phyloP scores from a whole-genome alignment of 2,329 filamentous ascomycete genomes.

The Incumbomyces delicatus region DNA sequence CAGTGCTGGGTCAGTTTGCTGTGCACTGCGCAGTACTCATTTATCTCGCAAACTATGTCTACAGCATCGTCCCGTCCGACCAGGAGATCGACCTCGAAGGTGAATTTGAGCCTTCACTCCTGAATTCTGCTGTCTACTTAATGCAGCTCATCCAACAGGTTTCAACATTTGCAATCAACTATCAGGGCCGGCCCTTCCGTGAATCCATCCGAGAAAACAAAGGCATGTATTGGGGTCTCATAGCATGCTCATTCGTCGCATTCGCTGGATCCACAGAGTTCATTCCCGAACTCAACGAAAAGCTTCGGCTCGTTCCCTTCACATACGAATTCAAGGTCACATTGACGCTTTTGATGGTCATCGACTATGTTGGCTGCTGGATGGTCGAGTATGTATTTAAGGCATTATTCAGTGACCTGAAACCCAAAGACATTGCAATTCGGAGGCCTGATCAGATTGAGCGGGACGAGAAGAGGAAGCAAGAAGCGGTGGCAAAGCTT shows the following conservation, averaged over 20 bases:
- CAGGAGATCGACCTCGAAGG: slow-evolving; percentile 78
- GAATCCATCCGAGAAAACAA: slow-evolving; percentile 92
- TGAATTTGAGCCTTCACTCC: slow-evolving; percentile 82
- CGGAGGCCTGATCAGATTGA: slow-evolving; percentile 77
- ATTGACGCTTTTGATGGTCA: slow-evolving; percentile 72
- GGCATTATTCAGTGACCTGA: slow-evolving; percentile 76
- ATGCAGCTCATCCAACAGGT: slow-evolving; percentile 98
- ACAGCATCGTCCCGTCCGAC: slow-evolving; percentile 63
- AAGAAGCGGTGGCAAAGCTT: slow-evolving; percentile 40
- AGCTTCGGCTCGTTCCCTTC: slow-evolving; percentile 87
- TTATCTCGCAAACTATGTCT: slow-evolving; percentile 84
- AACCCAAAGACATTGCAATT: slow-evolving; percentile 84
- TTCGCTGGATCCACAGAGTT: slow-evolving; percentile 95
- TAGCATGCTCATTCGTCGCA: slow-evolving; percentile 79
- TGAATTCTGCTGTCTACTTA: slow-evolving; percentile 95
- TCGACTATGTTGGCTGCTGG: slow-evolving; percentile 83
- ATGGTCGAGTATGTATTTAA: slow-evolving; percentile 81
- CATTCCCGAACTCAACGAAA: slow-evolving; percentile 86
- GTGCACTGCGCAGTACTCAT: slow-evolving; percentile 90
- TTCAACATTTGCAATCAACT: slow-evolving; percentile 98
- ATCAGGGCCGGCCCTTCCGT: slow-evolving; percentile 95
- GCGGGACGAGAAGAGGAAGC: slow-evolving; percentile 61
- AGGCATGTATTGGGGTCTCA: slow-evolving; percentile 95
- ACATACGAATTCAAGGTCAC: slow-evolving; percentile 77
- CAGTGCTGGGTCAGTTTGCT: slow-evolving; percentile 92